Base-by-base conservation (phyloP, 768 basidiomycete genomes). In the Boletus huronensis region DNA sequence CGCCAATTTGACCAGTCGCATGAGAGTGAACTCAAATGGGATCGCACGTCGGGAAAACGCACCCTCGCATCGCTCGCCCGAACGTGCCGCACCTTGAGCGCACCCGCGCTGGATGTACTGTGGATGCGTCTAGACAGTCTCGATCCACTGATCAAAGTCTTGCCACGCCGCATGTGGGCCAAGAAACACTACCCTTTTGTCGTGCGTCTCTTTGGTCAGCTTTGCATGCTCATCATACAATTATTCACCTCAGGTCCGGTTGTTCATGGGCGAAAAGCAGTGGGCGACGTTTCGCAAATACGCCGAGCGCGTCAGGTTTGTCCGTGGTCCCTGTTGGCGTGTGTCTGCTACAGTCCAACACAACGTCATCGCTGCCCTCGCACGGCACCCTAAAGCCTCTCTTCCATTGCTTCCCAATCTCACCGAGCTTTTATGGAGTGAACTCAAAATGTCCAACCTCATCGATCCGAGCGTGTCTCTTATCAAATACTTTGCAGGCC, bases 41-140 rank as follows among this genome's bases (percentile, higher is more conserved):
- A 57, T 39, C 60, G 54, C 23, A 50, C 50, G 0, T 32, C 16
- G 11, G 66, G 66, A 3, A 68, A 62, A 35, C 57, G 57, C 13
- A 58, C 68, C 1, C 67, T 69, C 8, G 67, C 59, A 40, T 57
- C 55, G 0, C 67, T 70, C 16, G 67, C 69, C 7, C 54, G 60
- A 39, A 71, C 68, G 0, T 70, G 69, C 40, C 58, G 50, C 11
- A 51, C 63, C 0, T 54, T 69, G 41, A 63, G 58, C 26, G 49
- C 26, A n/a, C 54, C 61, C 2, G 60, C 68, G 1, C 26, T 70
- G n/a, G 68, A 70, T 58, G 52, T 38, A 1, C 60, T 71, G 6
- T 70, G 68, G 68, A 61, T 61, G 66, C 56, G 59, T 42, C 55
- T 67, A 1, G 66, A 67, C n/a, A 59, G 44, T 28, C 66, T 67